Evolutionary conservation across 495 filamentous ascomycete genomes (phyloP), one percentile per base, ranked within the genome.

Genomic region (Cudoniella acicularis): DNA sequence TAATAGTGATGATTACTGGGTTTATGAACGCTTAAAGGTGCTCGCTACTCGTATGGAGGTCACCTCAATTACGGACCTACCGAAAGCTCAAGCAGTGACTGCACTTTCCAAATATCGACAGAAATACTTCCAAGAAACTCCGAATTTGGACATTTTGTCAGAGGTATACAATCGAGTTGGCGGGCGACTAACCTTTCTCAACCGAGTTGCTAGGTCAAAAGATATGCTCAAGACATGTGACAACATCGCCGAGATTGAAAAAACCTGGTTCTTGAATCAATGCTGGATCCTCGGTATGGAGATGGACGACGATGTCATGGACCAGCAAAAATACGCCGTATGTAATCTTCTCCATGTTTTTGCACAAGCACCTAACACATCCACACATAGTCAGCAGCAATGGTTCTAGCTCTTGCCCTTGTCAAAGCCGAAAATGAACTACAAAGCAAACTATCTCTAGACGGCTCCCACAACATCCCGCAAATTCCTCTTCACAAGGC

Each of bases 261-360:
- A 91, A 72, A 90, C 85, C 1, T 98, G 94, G 94, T 89, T 98
- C 67, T 70, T 97, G 46, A 97, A 96, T 73, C 86, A 95, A 62
- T 96, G 92, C 72, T 91, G 92, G 83, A 95, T 98, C 59, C 82
- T 98, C 10, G 94, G 94, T 16, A 75, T 70, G 43, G 89, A 90
- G 61, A 97, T 97, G 92, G 94, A 98, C 64, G 94, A 98, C 74
- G 94, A 98, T 72, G 94, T 97, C 41, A 98, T 98, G 94, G 91
- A 98, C 67, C 87, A 97, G 73, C 94, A 98, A 64, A 98, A 98
- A 69, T 94, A 88, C 74, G 87, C 93, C 26, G 87, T 91, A 72
- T 71, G 86, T 77, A 30, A 22, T 26, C 43, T 54, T 54, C 40
- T 22, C 26, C 16, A 23, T 52, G 18, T 23, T 23, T 41, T 52